phyloP scores from a whole-genome alignment of 345 rosid genomes.

The Leavenworthia alabamica region DNA sequence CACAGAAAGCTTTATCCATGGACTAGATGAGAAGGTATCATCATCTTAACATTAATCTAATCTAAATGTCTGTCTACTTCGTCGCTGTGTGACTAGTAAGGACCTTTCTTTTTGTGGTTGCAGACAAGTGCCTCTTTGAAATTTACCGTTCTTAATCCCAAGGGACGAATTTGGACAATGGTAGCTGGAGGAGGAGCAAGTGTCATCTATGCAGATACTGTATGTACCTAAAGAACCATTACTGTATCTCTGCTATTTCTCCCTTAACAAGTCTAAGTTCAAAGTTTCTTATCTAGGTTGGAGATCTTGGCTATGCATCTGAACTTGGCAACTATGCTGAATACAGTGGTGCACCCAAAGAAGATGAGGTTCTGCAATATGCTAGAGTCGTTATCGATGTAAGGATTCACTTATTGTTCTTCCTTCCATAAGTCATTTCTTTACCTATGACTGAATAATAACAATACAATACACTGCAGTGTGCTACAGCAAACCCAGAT shows the following conservation, averaged over 20 bases:
- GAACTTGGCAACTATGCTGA: constrained; percentile 95
- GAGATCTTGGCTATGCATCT: constrained; percentile 87
- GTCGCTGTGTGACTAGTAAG: not conserved
- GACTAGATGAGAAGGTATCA: constrained; percentile 86
- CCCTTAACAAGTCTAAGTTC: not conserved
- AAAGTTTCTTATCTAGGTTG: constrained; percentile 46
- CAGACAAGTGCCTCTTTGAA: constrained; percentile 98
- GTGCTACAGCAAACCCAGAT: constrained; percentile 90
- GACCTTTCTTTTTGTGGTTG: not conserved
- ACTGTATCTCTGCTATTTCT: not conserved
- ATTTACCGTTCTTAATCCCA: constrained; percentile 89
- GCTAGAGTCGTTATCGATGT: constrained; percentile 96
- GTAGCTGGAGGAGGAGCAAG: constrained; percentile 99
- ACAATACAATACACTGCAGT: constrained; percentile 37
- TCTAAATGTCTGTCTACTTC: not conserved
- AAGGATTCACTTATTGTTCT: not conserved
- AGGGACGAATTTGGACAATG: constrained; percentile 92
- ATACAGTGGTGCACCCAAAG: constrained; percentile 97
- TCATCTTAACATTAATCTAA: not conserved
- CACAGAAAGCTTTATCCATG: constrained; percentile 79
- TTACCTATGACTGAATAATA: not conserved
- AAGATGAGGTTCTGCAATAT: constrained; percentile 92
- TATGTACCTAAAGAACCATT: constrained; percentile 28
- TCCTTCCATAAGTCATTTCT: not conserved
- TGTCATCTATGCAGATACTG: constrained; percentile 93